These are phyloP conservation scores for Fraxinus ornus DNA, from an alignment of 305 asterid genomes.

Conservation along the genomic window DNA sequence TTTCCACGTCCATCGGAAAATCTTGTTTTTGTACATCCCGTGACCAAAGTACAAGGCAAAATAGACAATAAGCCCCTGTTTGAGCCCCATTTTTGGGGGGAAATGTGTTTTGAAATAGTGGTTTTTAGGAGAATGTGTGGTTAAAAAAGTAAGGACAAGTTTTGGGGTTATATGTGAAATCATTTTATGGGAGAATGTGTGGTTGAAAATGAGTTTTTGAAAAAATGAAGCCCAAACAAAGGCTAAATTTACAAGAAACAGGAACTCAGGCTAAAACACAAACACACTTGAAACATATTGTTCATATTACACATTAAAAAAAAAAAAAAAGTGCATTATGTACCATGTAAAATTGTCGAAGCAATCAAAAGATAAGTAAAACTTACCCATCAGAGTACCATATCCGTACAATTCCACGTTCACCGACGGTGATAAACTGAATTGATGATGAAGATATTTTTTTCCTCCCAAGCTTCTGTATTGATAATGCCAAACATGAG, in stretches of 20 bases:
- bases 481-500: slow-evolving; percentile 42
- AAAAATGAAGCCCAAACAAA: neutral
- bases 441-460: slow-evolving; percentile 47
- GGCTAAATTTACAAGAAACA: slow-evolving; percentile 4
- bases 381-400: slow-evolving; percentile 91
- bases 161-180: neutral
- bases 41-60: slow-evolving; percentile 3
- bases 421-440: slow-evolving; percentile 85
- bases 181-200: neutral
- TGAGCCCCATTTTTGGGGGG: neutral
- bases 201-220: neutral
- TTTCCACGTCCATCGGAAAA: neutral
- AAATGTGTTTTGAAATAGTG: neutral
- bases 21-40: neutral
- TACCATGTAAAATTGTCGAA: neutral
- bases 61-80: neutral
- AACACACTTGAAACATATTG: neutral
- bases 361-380: slow-evolving; percentile 3
- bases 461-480: slow-evolving; percentile 48
- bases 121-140: neutral
- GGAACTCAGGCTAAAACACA: neutral
- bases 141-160: neutral
- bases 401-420: slow-evolving; percentile 86
- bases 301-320: neutral
- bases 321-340: neutral